Percentiles rank a stretch among this genome's conserved stretches.
phyloP scores from a whole-genome alignment of 108 stramenopile genomes.

The Skeletonema grethae region DNA sequence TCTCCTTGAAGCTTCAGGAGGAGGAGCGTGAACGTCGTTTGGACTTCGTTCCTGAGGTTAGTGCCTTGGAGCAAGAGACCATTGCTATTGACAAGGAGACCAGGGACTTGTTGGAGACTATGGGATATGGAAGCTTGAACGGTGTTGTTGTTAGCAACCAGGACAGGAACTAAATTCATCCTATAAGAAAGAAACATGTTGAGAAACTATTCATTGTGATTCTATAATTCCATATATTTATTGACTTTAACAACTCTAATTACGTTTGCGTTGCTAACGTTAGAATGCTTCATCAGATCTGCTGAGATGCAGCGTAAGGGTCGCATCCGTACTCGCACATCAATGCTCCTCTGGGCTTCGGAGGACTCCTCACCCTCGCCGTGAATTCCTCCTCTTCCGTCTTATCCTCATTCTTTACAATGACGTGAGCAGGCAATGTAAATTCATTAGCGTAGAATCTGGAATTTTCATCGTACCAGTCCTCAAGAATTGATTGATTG shows the following conservation, averaged over 20 bases:
- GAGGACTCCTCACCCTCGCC: not conserved
- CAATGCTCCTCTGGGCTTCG: not conserved
- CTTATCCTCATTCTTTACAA: not conserved
- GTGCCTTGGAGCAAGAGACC: conserved; percentile 95
- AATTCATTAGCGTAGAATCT: not conserved
- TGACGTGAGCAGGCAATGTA: not conserved
- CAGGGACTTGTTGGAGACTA: conserved; percentile 92
- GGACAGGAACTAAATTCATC: conserved; percentile 36
- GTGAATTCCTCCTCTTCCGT: not conserved
- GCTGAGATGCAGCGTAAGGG: not conserved
- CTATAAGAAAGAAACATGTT: not conserved
- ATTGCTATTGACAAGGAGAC: conserved; percentile 97
- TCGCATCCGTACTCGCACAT: not conserved
- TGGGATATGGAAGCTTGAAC: conserved; percentile 84
- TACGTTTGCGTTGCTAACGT: not conserved
- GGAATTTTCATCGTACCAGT: not conserved
- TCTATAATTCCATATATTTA: not conserved
- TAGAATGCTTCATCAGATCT: not conserved
- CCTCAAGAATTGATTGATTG: not conserved
- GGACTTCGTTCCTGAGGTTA: conserved; percentile 99
- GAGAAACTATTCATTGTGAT: not conserved
- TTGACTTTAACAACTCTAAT: not conserved
- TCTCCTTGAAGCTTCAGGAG: conserved; percentile 99
- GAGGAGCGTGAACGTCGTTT: conserved; percentile 99
- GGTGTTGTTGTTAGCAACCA: conserved; percentile 75